Base-by-base conservation (phyloP, 352 stramenopile species). In the Globisporangium sylvaticum region DNA sequence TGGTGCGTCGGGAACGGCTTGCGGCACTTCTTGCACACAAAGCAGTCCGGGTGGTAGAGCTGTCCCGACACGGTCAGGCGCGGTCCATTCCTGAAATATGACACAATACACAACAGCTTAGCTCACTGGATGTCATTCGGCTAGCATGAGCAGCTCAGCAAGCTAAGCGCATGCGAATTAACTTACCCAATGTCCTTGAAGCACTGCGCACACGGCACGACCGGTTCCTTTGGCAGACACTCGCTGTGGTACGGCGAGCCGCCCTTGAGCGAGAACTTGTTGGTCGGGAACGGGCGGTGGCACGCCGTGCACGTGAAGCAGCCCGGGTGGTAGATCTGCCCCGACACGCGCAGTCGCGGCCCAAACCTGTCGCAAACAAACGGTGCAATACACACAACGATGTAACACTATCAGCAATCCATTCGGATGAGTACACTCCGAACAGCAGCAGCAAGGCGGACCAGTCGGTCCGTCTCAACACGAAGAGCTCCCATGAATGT, bases 241-340 rank as follows among this genome's bases (percentile, higher is more conserved):
- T 80, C 69, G 9, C 60, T 37, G 29, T 87, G 79, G 62, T 82
- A 87, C 50, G 67, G 71, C 27, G 73, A 52, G 31, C 59, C 50
- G 71, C 78, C 39, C 42, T 83, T 71, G 46, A 86, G 70, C 42
- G 71, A 75, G 58, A 78, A 83, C 67, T 78, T 37, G 68, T 70
- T 58, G 68, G 59, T 57, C 63, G 68, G 12, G 53, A 78, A 67
- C 37, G 54, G n/a, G 22, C 70, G 58, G 12, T 78, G 70, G 64
- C 79, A 88, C 12, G 68, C 71, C 44, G 67, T 71, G 59, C 79
- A 88, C 63, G 70, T 76, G 69, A 88, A 88, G 39, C 79, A 88
- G 64, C 75, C 72, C 0, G 73, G 73, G 53, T 88, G 79, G 53
- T 81, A 88, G 3, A 65, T 76, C 22, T 73, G 64, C 3, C 72